These are phyloP conservation scores for Mytilinidion resinicola DNA, from an alignment of 495 filamentous ascomycete species.

Conservation along the genomic window DNA sequence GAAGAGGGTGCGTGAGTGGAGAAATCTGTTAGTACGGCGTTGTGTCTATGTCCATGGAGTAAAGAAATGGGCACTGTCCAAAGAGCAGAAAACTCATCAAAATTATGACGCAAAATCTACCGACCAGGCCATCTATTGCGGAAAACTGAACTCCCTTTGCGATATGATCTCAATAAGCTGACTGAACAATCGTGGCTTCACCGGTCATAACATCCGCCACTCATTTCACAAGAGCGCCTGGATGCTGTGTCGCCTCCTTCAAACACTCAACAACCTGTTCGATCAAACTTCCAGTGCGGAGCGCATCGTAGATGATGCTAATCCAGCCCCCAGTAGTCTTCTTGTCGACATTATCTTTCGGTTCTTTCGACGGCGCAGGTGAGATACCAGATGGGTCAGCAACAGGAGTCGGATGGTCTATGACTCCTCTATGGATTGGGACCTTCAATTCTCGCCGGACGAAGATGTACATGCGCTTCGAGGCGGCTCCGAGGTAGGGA, in stretches of 20 bases:
- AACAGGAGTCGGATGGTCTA: slow-evolving; percentile 5
- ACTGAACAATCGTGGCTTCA: no score
- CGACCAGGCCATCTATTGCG: no score
- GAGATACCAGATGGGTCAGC: not conserved
- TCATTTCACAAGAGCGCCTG: not conserved
- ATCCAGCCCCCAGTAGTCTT: slow-evolving; percentile 5
- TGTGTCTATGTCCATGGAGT: no score
- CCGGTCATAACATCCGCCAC: no score
- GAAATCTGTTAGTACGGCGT: no score
- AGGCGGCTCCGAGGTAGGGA: slow-evolving; percentile 2
- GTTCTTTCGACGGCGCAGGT: not conserved
- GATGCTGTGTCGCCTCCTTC: not conserved
- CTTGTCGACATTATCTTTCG: not conserved
- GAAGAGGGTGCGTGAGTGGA: no score
- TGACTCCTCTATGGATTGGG: slow-evolving; percentile 2
- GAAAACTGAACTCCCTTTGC: no score
- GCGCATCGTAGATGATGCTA: slow-evolving; percentile 3
- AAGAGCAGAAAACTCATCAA: no score
- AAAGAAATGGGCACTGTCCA: no score
- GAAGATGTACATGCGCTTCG: slow-evolving; percentile 10
- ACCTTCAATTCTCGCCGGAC: slow-evolving; percentile 14
- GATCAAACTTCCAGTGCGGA: slow-evolving; percentile 4
- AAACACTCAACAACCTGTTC: slow-evolving; percentile 2
- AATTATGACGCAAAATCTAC: no score
- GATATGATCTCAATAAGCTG: no score